Percentiles rank a stretch among this genome's conserved stretches.
Conservation (phyloP, 2,329 filamentous ascomycete genomes). For the Hyphodiscus sp. region DNA sequence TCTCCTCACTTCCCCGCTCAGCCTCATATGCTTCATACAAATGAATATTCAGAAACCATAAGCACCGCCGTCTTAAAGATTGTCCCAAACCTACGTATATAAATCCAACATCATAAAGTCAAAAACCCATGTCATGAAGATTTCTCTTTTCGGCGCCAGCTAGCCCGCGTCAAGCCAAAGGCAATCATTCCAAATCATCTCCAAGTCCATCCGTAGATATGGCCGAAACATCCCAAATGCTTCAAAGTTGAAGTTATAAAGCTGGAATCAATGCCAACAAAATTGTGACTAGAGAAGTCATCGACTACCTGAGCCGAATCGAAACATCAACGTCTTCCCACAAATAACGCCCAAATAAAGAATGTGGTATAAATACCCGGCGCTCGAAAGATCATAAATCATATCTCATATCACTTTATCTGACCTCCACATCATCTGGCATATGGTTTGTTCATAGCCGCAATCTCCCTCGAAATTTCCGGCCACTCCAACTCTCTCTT, state of each 20-base stretch:
- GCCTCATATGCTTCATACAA: too few relatives aligned
- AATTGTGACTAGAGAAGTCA: not conserved
- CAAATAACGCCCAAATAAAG: not conserved
- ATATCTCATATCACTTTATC: not conserved
- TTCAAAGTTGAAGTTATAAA: not conserved
- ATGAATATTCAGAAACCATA: not conserved
- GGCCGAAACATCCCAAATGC: not conserved
- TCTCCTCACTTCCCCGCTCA: too few relatives aligned
- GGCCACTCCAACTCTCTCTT: slow-evolving; percentile 87
- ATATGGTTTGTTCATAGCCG: slow-evolving; percentile 93
- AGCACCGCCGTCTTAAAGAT: not conserved
- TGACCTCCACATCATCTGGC: slow-evolving; percentile 45
- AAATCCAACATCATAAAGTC: not conserved
- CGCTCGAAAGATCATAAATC: not conserved
- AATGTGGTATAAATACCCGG: not conserved
- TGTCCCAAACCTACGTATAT: not conserved
- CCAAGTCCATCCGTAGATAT: not conserved
- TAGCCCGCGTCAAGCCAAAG: not conserved
- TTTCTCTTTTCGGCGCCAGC: not conserved
- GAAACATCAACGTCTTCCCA: not conserved
- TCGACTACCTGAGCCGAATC: not conserved
- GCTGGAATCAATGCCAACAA: not conserved
- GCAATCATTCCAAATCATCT: not conserved
- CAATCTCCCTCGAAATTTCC: slow-evolving; percentile 82
- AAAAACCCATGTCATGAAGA: not conserved